Evolutionary conservation across 495 filamentous ascomycete genomes (phyloP), one percentile per base, ranked within the genome.

Genomic region (Lepidopterella palustris): DNA sequence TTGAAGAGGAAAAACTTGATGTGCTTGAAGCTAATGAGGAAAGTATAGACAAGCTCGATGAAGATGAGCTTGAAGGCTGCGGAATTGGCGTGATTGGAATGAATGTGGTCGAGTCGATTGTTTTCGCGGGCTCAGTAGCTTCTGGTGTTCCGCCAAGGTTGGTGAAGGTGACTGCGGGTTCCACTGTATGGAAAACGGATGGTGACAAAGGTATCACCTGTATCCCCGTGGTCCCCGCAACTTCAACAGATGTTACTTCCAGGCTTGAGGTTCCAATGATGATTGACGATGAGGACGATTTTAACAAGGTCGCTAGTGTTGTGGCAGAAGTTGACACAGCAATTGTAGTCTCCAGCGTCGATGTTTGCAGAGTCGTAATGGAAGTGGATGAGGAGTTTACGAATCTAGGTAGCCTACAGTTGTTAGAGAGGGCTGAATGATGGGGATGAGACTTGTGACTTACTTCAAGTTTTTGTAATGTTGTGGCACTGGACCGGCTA

Each of bases 401-500:
- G 47, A 60, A 64, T 29, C 25, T 29, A 28, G 57, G 51, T 18
- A n/a, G 57, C 27, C 61, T 64, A 9, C 11, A 18, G 6, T 15
- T 42, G 47, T 57, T 58, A 40, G 40, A 58, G 1, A 13, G 20
- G 3, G 18, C 23, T 29, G 32, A 1, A 6, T 23, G 51, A 9
- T 25, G 3, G 42, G 42, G 27, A 47, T 57, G 24, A 24, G 11
- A 11, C 15, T n/a, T 28, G 13, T 11, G 5, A 28, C 32, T 24
- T 28, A 66, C 64, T 62, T 52, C 20, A 35, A 31, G 32, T 40
- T 62, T 31, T 50, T 54, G 57, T 60, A 60, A 28, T 49, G 57
- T 25, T 55, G 58, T 10, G 65, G 65, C 47, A 68, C 61, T 25
- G 65, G 65, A 10, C 65, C 65, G 27, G 65, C 61, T 5, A 64